Percentiles rank a stretch among this genome's conserved stretches.
Conservation (phyloP, 2,329 filamentous ascomycete genomes). For the Penicillium verrucosum region DNA sequence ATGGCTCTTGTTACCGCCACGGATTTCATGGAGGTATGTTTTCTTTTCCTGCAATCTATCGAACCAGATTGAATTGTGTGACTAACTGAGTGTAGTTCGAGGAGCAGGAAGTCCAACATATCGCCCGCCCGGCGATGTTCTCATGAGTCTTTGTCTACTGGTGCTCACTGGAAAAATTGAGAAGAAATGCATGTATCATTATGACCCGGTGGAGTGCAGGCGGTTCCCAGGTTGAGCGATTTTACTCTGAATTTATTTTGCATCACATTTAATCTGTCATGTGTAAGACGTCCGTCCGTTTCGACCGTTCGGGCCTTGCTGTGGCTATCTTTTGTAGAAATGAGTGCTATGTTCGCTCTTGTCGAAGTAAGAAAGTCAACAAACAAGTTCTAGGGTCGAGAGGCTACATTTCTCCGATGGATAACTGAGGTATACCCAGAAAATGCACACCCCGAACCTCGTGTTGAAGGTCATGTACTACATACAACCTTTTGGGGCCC, state of each 20-base stretch:
- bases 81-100: slow-evolving; percentile 40
- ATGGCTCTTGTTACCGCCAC: slow-evolving; percentile 79
- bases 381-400: neutral
- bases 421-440: neutral
- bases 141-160: slow-evolving; percentile 22
- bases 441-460: neutral
- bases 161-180: neutral
- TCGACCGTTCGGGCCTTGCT: neutral
- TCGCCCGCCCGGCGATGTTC: slow-evolving; percentile 31
- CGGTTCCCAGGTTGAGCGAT: slow-evolving; percentile 17
- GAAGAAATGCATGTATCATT: slow-evolving; percentile 20
- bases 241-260: slow-evolving; percentile 15
- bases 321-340: neutral
- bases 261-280: neutral
- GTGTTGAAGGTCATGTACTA: too few species aligned
- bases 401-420: neutral
- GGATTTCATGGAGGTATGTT: slow-evolving; percentile 77
- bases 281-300: neutral
- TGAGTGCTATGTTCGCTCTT: neutral
- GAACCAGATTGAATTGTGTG: neutral
- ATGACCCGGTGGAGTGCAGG: slow-evolving; percentile 17
- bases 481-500: too few species aligned
- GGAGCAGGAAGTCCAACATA: slow-evolving; percentile 37
- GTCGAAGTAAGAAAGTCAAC: too few species aligned
- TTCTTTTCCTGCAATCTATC: neutral